A percentile compares a stretch with the other conserved stretches of the same genome.
phyloP scores from a whole-genome alignment of 192 early-diverging fungal species.

The Umbelopsis sp. region DNA sequence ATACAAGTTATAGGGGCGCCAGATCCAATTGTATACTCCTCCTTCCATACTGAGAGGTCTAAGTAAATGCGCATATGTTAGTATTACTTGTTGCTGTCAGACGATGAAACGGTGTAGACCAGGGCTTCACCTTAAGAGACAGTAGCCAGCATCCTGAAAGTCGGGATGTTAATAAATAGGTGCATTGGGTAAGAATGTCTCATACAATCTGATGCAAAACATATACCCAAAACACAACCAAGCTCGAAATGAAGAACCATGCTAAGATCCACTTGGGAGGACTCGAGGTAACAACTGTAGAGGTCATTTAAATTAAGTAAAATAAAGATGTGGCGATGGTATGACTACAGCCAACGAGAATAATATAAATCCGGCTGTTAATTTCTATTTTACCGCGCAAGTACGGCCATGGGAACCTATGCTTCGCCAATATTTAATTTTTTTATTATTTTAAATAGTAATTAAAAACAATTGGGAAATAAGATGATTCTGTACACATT shows the following conservation, averaged over 20 bases:
- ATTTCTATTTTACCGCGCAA: background rate
- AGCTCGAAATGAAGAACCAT: slow-evolving; percentile 27
- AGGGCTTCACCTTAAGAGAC: slow-evolving; percentile 27
- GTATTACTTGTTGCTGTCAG: no score
- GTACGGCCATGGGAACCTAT: background rate
- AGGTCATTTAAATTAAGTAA: background rate
- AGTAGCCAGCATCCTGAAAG: slow-evolving; percentile 34
- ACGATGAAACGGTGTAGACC: background rate
- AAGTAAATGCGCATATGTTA: background rate
- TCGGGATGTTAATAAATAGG: background rate
- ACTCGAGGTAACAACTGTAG: background rate
- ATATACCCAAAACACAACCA: slow-evolving; percentile 34
- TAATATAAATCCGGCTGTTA: background rate
- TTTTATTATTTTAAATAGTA: no score
- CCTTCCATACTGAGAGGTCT: slow-evolving; percentile 36
- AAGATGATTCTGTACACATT: background rate
- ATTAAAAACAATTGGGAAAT: background rate
- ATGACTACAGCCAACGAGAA: background rate
- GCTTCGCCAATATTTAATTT: no score
- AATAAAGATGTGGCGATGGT: background rate
- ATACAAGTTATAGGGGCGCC: slow-evolving; percentile 38
- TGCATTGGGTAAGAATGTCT: background rate
- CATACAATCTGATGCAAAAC: background rate
- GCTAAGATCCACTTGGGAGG: slow-evolving; percentile 24
- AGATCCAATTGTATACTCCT: slow-evolving; percentile 29